These are phyloP conservation scores for Rhytidhysteron rufulum DNA, from an alignment of 2,329 filamentous ascomycete species.

Conservation along the genomic window DNA sequence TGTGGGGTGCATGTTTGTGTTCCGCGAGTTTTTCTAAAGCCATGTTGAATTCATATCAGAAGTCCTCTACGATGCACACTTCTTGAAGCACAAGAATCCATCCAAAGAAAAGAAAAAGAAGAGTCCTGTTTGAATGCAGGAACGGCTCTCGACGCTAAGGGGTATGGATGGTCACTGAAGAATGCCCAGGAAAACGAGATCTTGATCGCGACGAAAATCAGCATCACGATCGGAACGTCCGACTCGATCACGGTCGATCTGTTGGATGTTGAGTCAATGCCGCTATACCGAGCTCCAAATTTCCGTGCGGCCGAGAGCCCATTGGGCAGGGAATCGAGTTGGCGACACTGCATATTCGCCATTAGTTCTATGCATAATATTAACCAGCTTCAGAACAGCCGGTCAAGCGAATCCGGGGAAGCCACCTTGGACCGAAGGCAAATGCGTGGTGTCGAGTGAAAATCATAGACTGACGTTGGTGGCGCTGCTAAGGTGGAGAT, in stretches of 20 bases:
- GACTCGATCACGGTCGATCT: background rate
- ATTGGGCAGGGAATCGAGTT: background rate
- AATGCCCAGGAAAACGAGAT: too few relatives aligned
- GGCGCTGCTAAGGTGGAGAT: conserved; percentile 1
- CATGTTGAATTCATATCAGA: too few relatives aligned
- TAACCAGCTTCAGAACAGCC: conserved; percentile 7
- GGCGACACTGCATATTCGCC: conserved; percentile 3
- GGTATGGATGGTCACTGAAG: too few relatives aligned
- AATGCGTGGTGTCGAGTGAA: too few relatives aligned
- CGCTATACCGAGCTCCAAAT: conserved; percentile 14
- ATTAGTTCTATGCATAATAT: conserved; percentile 6
- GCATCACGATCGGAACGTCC: background rate
- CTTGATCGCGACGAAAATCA: too few relatives aligned
- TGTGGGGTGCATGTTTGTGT: too few relatives aligned
- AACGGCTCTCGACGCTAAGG: too few relatives aligned
- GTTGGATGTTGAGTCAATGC: conserved; percentile 1
- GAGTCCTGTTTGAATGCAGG: too few relatives aligned
- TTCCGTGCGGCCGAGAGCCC: conserved; percentile 14
- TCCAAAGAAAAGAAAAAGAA: too few relatives aligned
- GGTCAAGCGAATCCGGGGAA: conserved; percentile 12
- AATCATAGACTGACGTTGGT: conserved; percentile 7
- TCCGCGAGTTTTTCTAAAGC: too few relatives aligned
- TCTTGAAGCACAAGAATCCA: too few relatives aligned
- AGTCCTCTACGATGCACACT: too few relatives aligned
- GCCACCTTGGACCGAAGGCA: conserved; percentile 4